These are phyloP conservation scores for Aureobasidium musti DNA, from an alignment of 2,329 filamentous ascomycete species.

Conservation along the genomic window DNA sequence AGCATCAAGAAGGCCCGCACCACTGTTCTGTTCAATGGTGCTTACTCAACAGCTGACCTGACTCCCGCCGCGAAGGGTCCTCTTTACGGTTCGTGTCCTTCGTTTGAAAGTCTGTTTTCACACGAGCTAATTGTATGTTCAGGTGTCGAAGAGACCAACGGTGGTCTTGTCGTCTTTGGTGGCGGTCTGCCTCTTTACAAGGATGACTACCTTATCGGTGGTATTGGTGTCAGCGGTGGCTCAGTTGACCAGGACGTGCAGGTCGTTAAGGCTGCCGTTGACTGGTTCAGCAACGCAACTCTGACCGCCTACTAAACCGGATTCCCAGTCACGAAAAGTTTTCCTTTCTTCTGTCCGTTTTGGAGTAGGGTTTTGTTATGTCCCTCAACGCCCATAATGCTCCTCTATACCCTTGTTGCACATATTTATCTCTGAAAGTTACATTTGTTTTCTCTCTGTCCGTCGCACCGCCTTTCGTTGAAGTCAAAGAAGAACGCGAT, in stretches of 20 bases:
- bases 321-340: not conserved
- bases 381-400: not conserved
- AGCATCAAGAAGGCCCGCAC: slow-evolving; percentile 39
- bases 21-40: slow-evolving; percentile 38
- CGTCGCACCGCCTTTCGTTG: not conserved
- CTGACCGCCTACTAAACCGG: not conserved
- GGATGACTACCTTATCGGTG: slow-evolving; percentile 37
- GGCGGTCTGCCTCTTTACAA: slow-evolving; percentile 38
- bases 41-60: slow-evolving; percentile 33
- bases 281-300: slow-evolving; percentile 18
- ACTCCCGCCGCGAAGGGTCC: slow-evolving; percentile 34
- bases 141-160: slow-evolving; percentile 38
- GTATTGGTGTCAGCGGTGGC: slow-evolving; percentile 38
- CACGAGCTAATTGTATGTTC: slow-evolving; percentile 28
- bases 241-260: slow-evolving; percentile 37
- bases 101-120: not conserved
- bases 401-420: not conserved
- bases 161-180: slow-evolving; percentile 38
- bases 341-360: not conserved
- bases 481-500: too few relatives aligned
- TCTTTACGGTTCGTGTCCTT: slow-evolving; percentile 12
- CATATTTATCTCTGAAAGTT: not conserved
- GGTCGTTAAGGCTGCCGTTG: slow-evolving; percentile 30
- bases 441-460: not conserved
- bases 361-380: slow-evolving; percentile 5